Percentiles rank a stretch among this genome's conserved stretches.
These are phyloP conservation scores for Aspergillus pseudoglaucus DNA, from an alignment of 2,329 filamentous ascomycete genomes.

Conservation along the genomic window DNA sequence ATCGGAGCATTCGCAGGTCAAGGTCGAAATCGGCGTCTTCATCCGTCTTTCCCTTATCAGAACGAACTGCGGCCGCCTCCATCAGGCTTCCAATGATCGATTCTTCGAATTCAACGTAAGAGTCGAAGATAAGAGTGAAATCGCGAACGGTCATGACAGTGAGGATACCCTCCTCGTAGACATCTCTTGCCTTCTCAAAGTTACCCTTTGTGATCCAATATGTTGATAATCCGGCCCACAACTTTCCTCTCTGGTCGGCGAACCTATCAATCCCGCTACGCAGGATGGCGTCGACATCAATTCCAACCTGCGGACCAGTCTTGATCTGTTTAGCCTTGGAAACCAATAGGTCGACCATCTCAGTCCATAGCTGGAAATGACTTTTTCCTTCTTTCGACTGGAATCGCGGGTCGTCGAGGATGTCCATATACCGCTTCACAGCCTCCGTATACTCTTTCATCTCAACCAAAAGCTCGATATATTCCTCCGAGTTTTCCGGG, in stretches of 20 bases:
- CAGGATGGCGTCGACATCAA: slow-evolving; percentile 88
- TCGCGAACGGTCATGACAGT: slow-evolving; percentile 98
- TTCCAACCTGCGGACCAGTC: slow-evolving; percentile 70
- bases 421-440: slow-evolving; percentile 80
- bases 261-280: slow-evolving; percentile 86
- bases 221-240: slow-evolving; percentile 90
- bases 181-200: slow-evolving; percentile 85
- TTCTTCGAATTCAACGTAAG: slow-evolving; percentile 95
- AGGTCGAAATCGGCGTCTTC: slow-evolving; percentile 87
- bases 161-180: slow-evolving; percentile 93
- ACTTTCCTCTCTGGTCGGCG: slow-evolving; percentile 84
- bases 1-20: slow-evolving; percentile 94
- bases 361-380: slow-evolving; percentile 93
- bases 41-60: slow-evolving; percentile 71
- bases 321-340: slow-evolving; percentile 82
- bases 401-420: slow-evolving; percentile 86
- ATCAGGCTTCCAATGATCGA: slow-evolving; percentile 87
- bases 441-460: slow-evolving; percentile 84
- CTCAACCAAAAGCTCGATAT: slow-evolving; percentile 79
- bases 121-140: slow-evolving; percentile 93
- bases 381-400: slow-evolving; percentile 90
- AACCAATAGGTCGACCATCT: slow-evolving; percentile 93
- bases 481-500: slow-evolving; percentile 91
- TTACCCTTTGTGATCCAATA: slow-evolving; percentile 93
- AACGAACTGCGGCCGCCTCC: slow-evolving; percentile 72